Conservation (phyloP, 2,329 filamentous ascomycete species). For the Ascocoryne sarcoides region DNA sequence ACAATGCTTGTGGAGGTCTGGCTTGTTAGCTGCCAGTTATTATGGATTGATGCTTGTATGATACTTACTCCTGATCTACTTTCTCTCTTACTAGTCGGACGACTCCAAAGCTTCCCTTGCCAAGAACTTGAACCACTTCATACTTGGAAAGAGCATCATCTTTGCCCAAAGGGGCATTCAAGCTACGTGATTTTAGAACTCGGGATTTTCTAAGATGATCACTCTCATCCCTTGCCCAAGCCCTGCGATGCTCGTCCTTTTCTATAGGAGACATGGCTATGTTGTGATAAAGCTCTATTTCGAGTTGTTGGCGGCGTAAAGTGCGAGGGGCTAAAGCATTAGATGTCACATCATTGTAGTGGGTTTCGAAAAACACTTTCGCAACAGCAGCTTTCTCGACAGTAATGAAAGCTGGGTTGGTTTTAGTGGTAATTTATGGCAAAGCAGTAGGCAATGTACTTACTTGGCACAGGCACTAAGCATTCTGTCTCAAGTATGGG, state of each 20-base stretch:
- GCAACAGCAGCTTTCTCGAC: constrained; percentile 72
- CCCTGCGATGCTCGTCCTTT: constrained; percentile 41
- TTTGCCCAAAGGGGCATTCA: constrained; percentile 28
- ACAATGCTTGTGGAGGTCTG: not conserved
- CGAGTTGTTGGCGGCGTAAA: constrained; percentile 52
- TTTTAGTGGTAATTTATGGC: not conserved
- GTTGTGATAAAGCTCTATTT: constrained; percentile 50
- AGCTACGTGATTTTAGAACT: constrained; percentile 54
- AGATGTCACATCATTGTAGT: constrained; percentile 64
- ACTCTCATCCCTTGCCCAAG: constrained; percentile 60
- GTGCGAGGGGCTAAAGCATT: constrained; percentile 48
- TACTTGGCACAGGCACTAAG: constrained; percentile 23
- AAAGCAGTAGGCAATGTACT: constrained; percentile 4
- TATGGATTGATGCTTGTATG: too few species aligned
- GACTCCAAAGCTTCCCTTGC: constrained; percentile 91
- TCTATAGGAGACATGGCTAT: constrained; percentile 36
- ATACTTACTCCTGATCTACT: constrained; percentile 10
- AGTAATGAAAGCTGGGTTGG: constrained; percentile 37
- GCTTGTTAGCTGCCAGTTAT: too few species aligned
- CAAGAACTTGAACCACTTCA: constrained; percentile 71
- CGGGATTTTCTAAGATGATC: constrained; percentile 67
- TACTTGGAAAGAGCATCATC: constrained; percentile 56
- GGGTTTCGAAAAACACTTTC: constrained; percentile 78
- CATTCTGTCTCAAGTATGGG: constrained; percentile 24
- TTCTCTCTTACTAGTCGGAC: constrained; percentile 76